Base-by-base conservation (phyloP, 371 early-diverging fungal species). In the Actinomucor elegans region DNA sequence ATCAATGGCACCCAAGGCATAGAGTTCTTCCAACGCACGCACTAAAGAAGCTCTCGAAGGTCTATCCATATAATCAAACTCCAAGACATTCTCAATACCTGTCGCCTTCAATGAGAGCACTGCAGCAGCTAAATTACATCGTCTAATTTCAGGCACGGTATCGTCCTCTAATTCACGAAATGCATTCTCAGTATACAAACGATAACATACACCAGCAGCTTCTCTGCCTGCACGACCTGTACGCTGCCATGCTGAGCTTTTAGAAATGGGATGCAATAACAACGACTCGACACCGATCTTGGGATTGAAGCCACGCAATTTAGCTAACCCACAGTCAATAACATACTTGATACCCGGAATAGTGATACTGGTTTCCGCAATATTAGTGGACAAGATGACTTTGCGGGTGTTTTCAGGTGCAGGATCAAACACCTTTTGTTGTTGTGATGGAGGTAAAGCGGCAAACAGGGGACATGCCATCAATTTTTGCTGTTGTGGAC, bases 351-450 rank as follows among this genome's bases (percentile, higher is more conserved):
- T 92, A 31, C 97, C 96, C 56, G 96, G 94, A 52, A 99, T 99
- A 3, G 99, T 99, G 46, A 99, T 83, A 42, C 96, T 96, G 2
- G 99, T 99, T 76, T 99, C 99, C 11, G 99, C 98, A 72, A 99
- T 92, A 68, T 99, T 99, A 34, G 99, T 93, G 2, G 98, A 88
- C 8, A 99, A 84, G 24, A 99, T 93, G 42, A 94, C 82, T 71
- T 98, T 98, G 35, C 98, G 86, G 4, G 83, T 81, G 37, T 91
- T 86, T 51, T 78, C 75, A 12, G 98, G 97, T 1, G 97, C 90
- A 45, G 87, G 83, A 34, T 91, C 89, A 67, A 96, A 97, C 52
- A 97, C 96, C 43, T 83, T 83, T 66, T 90, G 96, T 69, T 98
- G 98, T 57, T 86, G 86, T 31, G 82, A 81, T 4, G 98, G 96